Percentiles rank a stretch among this genome's conserved stretches.
phyloP scores from a whole-genome alignment of 1,284 basidiomycete species.

The Inonotus hispidus region DNA sequence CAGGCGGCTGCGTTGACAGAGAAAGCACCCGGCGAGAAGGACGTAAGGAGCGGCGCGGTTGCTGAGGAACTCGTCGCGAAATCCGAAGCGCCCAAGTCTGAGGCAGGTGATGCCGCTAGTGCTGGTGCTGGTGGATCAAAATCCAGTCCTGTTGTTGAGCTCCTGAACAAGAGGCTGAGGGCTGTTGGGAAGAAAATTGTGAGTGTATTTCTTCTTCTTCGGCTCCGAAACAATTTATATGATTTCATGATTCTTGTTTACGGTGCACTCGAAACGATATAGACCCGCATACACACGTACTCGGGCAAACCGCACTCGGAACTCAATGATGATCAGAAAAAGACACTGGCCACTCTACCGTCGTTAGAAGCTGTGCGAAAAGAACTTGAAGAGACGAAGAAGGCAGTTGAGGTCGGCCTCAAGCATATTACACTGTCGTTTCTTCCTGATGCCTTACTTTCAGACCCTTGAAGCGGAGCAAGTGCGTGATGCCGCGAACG shows the following conservation, averaged over 20 bases:
- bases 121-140: slow-evolving; percentile 45
- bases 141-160: slow-evolving; percentile 65
- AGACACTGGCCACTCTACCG: slow-evolving; percentile 63
- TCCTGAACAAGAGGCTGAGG: slow-evolving; percentile 73
- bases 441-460: slow-evolving; percentile 12
- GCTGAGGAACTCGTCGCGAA: slow-evolving; percentile 40
- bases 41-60: slow-evolving; percentile 43
- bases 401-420: slow-evolving; percentile 65
- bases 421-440: neutral
- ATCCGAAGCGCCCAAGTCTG: slow-evolving; percentile 31
- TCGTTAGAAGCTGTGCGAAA: slow-evolving; percentile 70
- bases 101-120: slow-evolving; percentile 41
- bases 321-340: slow-evolving; percentile 81
- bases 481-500: slow-evolving; percentile 46
- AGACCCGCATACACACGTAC: slow-evolving; percentile 73
- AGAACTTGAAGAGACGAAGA: slow-evolving; percentile 78
- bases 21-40: slow-evolving; percentile 42
- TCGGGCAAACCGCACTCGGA: slow-evolving; percentile 57
- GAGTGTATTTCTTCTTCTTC: slow-evolving; percentile 29
- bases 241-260: slow-evolving; percentile 13
- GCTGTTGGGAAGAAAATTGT: slow-evolving; percentile 81
- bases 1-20: slow-evolving; percentile 45
- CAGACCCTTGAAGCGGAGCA: slow-evolving; percentile 63
- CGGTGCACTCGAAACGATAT: slow-evolving; percentile 13
- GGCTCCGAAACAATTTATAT: neutral